These are phyloP conservation scores for Trichoderma arundinaceum DNA, from an alignment of 2,329 filamentous ascomycete genomes.

Conservation along the genomic window DNA sequence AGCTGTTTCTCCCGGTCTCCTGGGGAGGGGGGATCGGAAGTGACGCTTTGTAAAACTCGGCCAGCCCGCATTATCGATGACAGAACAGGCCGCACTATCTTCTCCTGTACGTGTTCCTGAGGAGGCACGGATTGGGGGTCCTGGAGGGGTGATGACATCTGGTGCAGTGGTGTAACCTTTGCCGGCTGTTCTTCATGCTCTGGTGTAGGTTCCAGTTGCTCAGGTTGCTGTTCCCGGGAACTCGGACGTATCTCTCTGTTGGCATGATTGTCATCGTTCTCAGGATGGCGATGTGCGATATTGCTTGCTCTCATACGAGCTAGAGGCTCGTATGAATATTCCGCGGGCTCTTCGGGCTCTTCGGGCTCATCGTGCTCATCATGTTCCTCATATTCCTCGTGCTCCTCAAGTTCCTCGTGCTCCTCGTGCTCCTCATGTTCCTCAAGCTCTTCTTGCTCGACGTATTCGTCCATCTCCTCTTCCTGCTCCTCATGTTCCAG, in stretches of 20 bases:
- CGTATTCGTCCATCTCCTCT: background rate
- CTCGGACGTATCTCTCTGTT: slow-evolving; percentile 33
- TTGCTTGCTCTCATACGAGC: background rate
- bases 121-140: slow-evolving; percentile 42
- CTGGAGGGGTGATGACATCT: slow-evolving; percentile 47
- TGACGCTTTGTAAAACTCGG: slow-evolving; percentile 61
- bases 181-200: slow-evolving; percentile 32
- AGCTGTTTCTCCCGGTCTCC: slow-evolving; percentile 57
- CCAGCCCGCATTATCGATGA: slow-evolving; percentile 65
- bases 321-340: background rate
- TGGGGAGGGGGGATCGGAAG: slow-evolving; percentile 64
- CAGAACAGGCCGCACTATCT: slow-evolving; percentile 51
- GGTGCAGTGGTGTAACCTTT: slow-evolving; percentile 47
- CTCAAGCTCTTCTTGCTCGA: background rate
- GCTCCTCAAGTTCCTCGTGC: slow-evolving; percentile 31
- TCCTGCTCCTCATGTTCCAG: background rate
- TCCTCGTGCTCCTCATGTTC: background rate
- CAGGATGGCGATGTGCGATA: background rate
- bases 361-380: slow-evolving; percentile 11
- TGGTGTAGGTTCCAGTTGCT: slow-evolving; percentile 29
- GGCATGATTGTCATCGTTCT: slow-evolving; percentile 13
- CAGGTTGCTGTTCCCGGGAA: slow-evolving; percentile 10
- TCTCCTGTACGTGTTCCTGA: slow-evolving; percentile 41
- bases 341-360: background rate
- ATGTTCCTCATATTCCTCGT: slow-evolving; percentile 1